A percentile compares a stretch with the other conserved stretches of the same genome.
Conservation (phyloP, 2,329 filamentous ascomycete species). For the Dendrostoma leiphaemia region DNA sequence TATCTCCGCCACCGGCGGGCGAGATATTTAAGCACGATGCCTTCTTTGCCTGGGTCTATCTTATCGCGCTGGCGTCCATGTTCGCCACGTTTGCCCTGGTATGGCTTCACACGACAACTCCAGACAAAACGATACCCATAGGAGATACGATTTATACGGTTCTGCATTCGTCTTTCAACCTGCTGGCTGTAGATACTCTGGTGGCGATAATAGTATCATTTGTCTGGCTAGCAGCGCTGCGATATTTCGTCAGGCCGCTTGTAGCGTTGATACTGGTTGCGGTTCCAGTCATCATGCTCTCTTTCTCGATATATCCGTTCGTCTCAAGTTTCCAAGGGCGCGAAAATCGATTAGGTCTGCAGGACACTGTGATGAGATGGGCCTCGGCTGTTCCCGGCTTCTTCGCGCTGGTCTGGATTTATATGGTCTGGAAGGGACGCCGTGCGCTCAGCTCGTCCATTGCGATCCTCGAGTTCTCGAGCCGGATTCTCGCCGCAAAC, state of each 20-base stretch:
- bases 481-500: slow-evolving; percentile 81
- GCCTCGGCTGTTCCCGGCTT: slow-evolving; percentile 73
- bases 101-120: slow-evolving; percentile 80
- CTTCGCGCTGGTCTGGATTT: slow-evolving; percentile 76
- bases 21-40: slow-evolving; percentile 80
- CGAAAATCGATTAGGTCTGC: slow-evolving; percentile 72
- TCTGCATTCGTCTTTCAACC: slow-evolving; percentile 80
- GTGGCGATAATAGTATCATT: slow-evolving; percentile 87
- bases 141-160: slow-evolving; percentile 95
- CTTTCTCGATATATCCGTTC: slow-evolving; percentile 89
- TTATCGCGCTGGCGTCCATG: slow-evolving; percentile 80
- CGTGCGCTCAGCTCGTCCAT: slow-evolving; percentile 80
- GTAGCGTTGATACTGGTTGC: slow-evolving; percentile 78
- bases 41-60: slow-evolving; percentile 88
- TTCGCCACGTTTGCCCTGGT: slow-evolving; percentile 87
- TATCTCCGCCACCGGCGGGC: slow-evolving; percentile 44
- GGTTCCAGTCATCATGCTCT: slow-evolving; percentile 81
- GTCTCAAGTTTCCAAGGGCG: slow-evolving; percentile 82
- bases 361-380: slow-evolving; percentile 89
- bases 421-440: slow-evolving; percentile 77
- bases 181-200: slow-evolving; percentile 86
- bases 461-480: slow-evolving; percentile 88
- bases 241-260: slow-evolving; percentile 83
- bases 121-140: slow-evolving; percentile 65
- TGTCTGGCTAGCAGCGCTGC: slow-evolving; percentile 83